Conservation (phyloP, 108 stramenopile genomes). For the Nannochloropsis salina region DNA sequence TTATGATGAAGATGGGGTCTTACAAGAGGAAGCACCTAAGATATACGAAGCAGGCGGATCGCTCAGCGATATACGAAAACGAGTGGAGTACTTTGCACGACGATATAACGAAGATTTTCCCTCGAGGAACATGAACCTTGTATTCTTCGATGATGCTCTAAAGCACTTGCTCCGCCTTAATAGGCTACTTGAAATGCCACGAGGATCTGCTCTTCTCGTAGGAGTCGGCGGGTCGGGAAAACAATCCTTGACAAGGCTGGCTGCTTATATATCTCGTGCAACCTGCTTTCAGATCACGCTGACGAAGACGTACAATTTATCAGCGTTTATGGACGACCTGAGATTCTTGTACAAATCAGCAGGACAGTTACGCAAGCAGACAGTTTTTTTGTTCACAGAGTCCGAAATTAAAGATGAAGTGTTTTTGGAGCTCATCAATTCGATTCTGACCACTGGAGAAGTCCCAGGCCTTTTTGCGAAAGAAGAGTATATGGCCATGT, state of each 20-base stretch:
- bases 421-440: conserved; percentile 80
- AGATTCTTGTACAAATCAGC: conserved; percentile 71
- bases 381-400: conserved; percentile 82
- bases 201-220: conserved; percentile 73
- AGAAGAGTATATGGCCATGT: conserved; percentile 87
- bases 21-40: conserved; percentile 75
- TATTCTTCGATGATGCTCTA: conserved; percentile 81
- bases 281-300: conserved; percentile 81
- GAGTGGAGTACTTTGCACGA: conserved; percentile 64
- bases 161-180: conserved; percentile 73
- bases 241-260: conserved; percentile 72
- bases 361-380: conserved; percentile 68
- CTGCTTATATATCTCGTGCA: conserved; percentile 69
- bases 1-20: conserved; percentile 70
- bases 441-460: conserved; percentile 76
- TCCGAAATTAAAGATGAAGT: conserved; percentile 82
- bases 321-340: conserved; percentile 71
- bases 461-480: conserved; percentile 81
- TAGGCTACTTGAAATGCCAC: conserved; percentile 75
- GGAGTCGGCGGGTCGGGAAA: conserved; percentile 86
- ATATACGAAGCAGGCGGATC: conserved; percentile 78
- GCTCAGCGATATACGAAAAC: conserved; percentile 63
- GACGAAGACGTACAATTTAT: conserved; percentile 74
- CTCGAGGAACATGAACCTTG: conserved; percentile 72
- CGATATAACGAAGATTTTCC: conserved; percentile 75